Evolutionary conservation across 192 early-diverging fungal genomes (phyloP).

Genomic region (Haplosporangium gracile): DNA sequence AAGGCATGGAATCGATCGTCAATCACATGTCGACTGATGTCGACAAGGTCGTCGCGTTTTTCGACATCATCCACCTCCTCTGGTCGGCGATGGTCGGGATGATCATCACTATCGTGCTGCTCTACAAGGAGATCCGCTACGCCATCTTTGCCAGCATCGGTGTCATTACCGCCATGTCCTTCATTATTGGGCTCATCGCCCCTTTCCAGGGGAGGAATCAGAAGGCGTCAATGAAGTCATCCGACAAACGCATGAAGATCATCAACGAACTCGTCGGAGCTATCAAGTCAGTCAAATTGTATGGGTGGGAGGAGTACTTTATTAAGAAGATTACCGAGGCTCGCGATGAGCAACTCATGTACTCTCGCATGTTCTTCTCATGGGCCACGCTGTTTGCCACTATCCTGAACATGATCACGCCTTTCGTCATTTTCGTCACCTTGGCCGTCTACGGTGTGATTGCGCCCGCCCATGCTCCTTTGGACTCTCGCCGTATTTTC

Average conservation of each 20-base stretch:
- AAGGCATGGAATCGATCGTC: slow-evolving; percentile 72
- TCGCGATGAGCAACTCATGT: slow-evolving; percentile 46
- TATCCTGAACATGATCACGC: slow-evolving; percentile 38
- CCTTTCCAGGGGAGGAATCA: background rate
- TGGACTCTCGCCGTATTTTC: slow-evolving; percentile 75
- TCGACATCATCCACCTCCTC: slow-evolving; percentile 31
- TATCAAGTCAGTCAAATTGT: slow-evolving; percentile 80
- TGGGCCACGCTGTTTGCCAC: slow-evolving; percentile 14
- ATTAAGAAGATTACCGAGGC: slow-evolving; percentile 37
- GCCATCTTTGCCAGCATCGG: slow-evolving; percentile 53
- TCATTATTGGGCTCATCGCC: background rate
- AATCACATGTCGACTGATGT: slow-evolving; percentile 71
- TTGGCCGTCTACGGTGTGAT: slow-evolving; percentile 50
- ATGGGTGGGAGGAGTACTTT: slow-evolving; percentile 74
- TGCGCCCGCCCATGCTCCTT: slow-evolving; percentile 28
- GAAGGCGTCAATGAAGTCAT: slow-evolving; percentile 20
- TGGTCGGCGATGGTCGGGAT: slow-evolving; percentile 50
- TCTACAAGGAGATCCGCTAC: slow-evolving; percentile 32
- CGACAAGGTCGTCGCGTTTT: slow-evolving; percentile 30
- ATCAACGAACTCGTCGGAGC: slow-evolving; percentile 74
- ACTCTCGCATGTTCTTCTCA: slow-evolving; percentile 26
- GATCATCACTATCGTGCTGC: slow-evolving; percentile 25
- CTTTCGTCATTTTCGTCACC: slow-evolving; percentile 57
- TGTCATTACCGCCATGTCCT: slow-evolving; percentile 15
- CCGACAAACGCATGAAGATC: slow-evolving; percentile 76